phyloP scores from a whole-genome alignment of 2,329 filamentous ascomycete species.

The Aspergillus alliaceus region DNA sequence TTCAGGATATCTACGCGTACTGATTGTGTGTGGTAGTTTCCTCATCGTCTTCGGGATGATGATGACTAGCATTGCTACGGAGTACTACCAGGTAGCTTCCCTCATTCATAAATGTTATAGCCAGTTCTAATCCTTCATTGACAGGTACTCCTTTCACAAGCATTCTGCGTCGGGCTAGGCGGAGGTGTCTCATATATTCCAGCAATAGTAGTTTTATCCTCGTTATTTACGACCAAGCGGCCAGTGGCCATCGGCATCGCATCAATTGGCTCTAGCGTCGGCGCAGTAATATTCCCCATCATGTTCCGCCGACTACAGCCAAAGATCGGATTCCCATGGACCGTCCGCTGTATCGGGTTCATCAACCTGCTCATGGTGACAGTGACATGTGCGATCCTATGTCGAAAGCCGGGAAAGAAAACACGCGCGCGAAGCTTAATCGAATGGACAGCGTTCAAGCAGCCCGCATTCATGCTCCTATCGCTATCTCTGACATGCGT shows the following conservation, averaged over 20 bases:
- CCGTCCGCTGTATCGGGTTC: conserved; percentile 57
- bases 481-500: conserved; percentile 48
- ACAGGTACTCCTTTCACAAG: conserved; percentile 50
- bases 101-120: too few species aligned
- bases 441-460: conserved; percentile 40
- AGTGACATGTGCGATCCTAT: conserved; percentile 36
- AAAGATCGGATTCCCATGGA: conserved; percentile 60
- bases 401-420: conserved; percentile 39
- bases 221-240: conserved; percentile 45
- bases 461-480: conserved; percentile 44
- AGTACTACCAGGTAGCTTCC: conserved; percentile 28
- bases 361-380: conserved; percentile 47
- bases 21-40: conserved; percentile 44
- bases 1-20: conserved; percentile 41
- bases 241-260: conserved; percentile 58
- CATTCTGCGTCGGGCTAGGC: conserved; percentile 33
- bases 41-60: conserved; percentile 36
- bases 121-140: not conserved
- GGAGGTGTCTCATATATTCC: conserved; percentile 34
- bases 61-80: conserved; percentile 29
- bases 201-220: conserved; percentile 30
- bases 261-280: conserved; percentile 58
- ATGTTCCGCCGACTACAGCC: conserved; percentile 55
- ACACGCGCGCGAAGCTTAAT: conserved; percentile 41
- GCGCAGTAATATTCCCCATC: conserved; percentile 61